Base-by-base conservation (phyloP, 176 grass and related monocot species). In the Raddia guianensis region DNA sequence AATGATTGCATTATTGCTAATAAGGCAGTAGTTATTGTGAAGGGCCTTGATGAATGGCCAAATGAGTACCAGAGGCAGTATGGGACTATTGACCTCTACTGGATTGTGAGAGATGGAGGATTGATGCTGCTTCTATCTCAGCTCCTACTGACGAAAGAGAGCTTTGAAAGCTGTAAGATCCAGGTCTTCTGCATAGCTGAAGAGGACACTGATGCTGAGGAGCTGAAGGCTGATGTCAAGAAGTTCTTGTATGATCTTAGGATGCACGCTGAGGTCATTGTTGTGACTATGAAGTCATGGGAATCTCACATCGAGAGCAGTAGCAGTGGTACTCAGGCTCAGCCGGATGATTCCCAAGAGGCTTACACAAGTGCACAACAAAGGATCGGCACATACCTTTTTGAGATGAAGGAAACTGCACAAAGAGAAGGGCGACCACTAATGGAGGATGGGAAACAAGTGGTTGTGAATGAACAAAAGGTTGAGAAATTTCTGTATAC, bases 1-100 rank as follows among this genome's bases (percentile, higher is more conserved):
- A 95, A 98, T 64, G 92, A 98, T 61, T 98, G 95, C 88, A 98
- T 98, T 72, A 94, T 95, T 68, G 95, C 95, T 83, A 98, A 98
- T 82, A 98, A 98, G 77, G 95, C 92, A 9, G 95, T 98, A 48
- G 95, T 98, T 19, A 95, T 95, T 76, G 90, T 99, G 49, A 99
- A 99, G 76, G 96, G 96, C 15, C 92, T 99, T 42, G 96, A 99
- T 83, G 96, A 99, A 84, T 95, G 96, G 96, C 96, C 96, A 54
- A 93, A 93, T 70, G 92, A 95, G 70, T 99, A 93, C 64, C 96
- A 99, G 69, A 83, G 84, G 73, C 92, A 99, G 76, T 93, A 93
- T 27, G 96, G 96, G 16, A 99, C 96, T 47, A 99, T 95, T 83
- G 96, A 99, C 68, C 87, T 99, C 40, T 99, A 99, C 52, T 99